These are phyloP conservation scores for Tephrocybe sp. DNA, from an alignment of 768 basidiomycete species.

Conservation along the genomic window DNA sequence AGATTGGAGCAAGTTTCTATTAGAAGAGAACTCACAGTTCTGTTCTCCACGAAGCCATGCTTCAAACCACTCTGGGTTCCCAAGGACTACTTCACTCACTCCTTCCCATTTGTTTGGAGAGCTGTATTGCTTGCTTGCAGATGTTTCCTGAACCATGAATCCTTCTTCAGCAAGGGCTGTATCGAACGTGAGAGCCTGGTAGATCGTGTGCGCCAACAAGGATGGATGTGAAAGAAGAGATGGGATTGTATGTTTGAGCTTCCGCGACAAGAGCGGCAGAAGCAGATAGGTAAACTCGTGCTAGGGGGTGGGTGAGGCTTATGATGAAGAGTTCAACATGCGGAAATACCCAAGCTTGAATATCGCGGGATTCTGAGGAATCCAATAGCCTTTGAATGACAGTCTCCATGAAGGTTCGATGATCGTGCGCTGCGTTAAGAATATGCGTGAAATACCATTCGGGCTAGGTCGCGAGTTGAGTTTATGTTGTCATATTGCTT, in stretches of 20 bases:
- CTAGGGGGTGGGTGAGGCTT: conserved; percentile 37
- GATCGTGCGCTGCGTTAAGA: conserved; percentile 84
- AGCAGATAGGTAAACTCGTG: conserved; percentile 82
- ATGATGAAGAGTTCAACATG: not conserved
- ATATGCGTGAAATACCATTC: conserved; percentile 98
- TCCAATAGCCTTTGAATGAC: conserved; percentile 71
- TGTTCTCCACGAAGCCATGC: conserved; percentile 90
- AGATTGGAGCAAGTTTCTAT: not conserved
- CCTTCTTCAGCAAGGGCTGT: conserved; percentile 72
- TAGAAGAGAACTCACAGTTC: conserved; percentile 64
- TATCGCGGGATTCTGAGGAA: conserved; percentile 55
- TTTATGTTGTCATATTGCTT: not conserved
- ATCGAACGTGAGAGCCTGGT: conserved; percentile 90
- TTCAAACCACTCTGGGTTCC: conserved; percentile 85
- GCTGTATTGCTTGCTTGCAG: conserved; percentile 27
- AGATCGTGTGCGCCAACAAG: conserved; percentile 92
- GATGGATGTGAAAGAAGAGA: conserved; percentile 75
- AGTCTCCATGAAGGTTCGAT: conserved; percentile 74
- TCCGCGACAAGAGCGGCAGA: conserved; percentile 72
- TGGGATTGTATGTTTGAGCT: conserved; percentile 75
- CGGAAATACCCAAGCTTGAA: conserved; percentile 74
- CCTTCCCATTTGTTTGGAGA: conserved; percentile 61
- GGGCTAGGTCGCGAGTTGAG: conserved; percentile 50
- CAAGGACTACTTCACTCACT: conserved; percentile 78
- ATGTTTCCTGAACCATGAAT: conserved; percentile 60